phyloP scores from a whole-genome alignment of 495 filamentous ascomycete genomes.

The Aspergillus leporis region DNA sequence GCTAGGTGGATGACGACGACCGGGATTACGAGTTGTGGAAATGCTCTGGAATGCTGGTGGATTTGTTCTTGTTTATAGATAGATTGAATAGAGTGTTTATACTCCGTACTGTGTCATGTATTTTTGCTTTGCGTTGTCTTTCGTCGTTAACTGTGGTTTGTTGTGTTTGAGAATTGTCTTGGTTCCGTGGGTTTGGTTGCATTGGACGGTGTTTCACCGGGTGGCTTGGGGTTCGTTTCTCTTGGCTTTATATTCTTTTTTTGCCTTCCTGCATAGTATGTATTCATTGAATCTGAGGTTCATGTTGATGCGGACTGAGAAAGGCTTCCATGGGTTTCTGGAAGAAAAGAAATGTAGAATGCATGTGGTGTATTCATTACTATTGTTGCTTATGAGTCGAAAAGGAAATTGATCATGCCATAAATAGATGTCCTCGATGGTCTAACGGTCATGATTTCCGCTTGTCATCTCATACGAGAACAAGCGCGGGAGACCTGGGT shows the following conservation, averaged over 20 bases:
- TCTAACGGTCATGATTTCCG: conserved; percentile 48
- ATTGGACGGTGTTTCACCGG: background rate
- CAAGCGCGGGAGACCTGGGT: conserved; percentile 28
- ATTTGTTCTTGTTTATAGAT: background rate
- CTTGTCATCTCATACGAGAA: conserved; percentile 32
- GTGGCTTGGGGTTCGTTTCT: background rate
- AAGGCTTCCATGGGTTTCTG: background rate
- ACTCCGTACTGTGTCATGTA: too few relatives aligned
- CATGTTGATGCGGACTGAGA: background rate
- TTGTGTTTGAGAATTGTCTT: background rate
- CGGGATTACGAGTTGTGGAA: background rate
- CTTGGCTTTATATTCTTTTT: background rate
- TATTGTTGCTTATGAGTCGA: background rate
- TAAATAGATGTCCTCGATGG: conserved; percentile 28
- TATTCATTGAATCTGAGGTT: background rate
- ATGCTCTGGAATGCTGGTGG: background rate
- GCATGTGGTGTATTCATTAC: background rate
- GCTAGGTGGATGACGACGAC: background rate
- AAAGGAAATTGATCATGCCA: background rate
- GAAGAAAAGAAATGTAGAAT: background rate
- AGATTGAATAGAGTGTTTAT: background rate
- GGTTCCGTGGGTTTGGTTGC: background rate
- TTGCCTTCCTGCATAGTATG: background rate
- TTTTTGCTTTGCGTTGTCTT: too few relatives aligned
- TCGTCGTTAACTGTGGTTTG: too few relatives aligned